Base-by-base conservation (phyloP, 2,329 filamentous ascomycete genomes). In the Lojkania enalia region DNA sequence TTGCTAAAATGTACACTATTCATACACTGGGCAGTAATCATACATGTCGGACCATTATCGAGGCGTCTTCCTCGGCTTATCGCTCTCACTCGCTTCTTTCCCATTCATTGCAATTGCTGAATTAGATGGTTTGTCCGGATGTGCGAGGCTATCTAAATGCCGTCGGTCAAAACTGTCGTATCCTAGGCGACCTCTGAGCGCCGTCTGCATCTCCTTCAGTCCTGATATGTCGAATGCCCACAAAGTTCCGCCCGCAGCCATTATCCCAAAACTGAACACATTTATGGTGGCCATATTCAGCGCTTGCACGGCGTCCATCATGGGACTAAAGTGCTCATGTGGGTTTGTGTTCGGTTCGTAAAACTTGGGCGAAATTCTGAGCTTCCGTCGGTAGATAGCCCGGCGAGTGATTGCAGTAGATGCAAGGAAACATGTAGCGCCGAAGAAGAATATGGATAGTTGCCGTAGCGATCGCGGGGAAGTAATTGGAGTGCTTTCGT, bases 231-330 rank as follows among this genome's bases (percentile, higher is more conserved):
- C 87, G 48, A 94, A 82, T 1, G 82, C 84, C 78, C 86, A 95
- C 50, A 88, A 76, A 9, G 85, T 69, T 0, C 86, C 90, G 3
- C 92, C 94, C 0, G 82, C 78, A 6, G 80, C 71, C 78, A 95
- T 83, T 67, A 96, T 83, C 1, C 79, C 85, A 38, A 94, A 81
- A 57, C 85, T 87, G 21, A 84, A 62, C 11, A 94, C 88, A 59
- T 96, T 96, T 57, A 96, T 78, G 0, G 91, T 96, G 0, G 92
- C 94, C 25, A 96, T 75, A 37, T 85, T 87, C 16, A 99, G 75
- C 0, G 92, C 92, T 70, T 95, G 87, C 23, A 87, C 72, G 1
- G 92, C 92, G 52, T 96, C 85, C 29, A 87, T 66, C 1, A 82
- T 78, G 5, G 84, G 84, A 60, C 85, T 86, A 20, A 82, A 77